These are phyloP conservation scores for Lentinula raphanica DNA, from an alignment of 768 basidiomycete genomes.

Conservation along the genomic window DNA sequence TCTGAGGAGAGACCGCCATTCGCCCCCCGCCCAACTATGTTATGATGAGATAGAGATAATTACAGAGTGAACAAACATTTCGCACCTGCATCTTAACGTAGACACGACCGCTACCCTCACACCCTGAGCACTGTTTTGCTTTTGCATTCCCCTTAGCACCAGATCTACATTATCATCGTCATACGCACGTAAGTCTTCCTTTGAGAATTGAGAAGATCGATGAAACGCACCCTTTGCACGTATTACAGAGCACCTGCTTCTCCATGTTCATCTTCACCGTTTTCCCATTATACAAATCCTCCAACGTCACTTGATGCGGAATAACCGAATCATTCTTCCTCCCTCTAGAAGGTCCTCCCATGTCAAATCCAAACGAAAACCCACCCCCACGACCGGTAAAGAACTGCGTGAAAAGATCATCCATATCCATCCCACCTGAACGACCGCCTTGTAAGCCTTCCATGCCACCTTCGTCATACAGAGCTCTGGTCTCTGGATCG, in stretches of 20 bases:
- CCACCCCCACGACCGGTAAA: constrained; percentile 48
- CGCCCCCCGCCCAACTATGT: neutral
- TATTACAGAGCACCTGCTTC: constrained; percentile 70
- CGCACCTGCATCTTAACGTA: constrained; percentile 51
- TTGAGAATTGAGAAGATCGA: constrained; percentile 10
- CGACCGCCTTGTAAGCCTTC: constrained; percentile 52
- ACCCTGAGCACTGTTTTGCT: constrained; percentile 73
- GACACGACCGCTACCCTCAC: constrained; percentile 81
- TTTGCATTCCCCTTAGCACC: constrained; percentile 84
- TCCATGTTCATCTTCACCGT: constrained; percentile 85
- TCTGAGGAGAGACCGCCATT: neutral
- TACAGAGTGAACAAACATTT: neutral
- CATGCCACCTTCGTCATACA: constrained; percentile 73
- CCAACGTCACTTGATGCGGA: constrained; percentile 80
- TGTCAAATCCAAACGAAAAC: constrained; percentile 66
- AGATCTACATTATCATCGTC: constrained; percentile 38
- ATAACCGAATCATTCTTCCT: constrained; percentile 73
- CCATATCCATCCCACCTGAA: constrained; percentile 34
- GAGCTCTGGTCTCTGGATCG: constrained; percentile 59
- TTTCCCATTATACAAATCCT: constrained; percentile 92
- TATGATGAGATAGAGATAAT: neutral
- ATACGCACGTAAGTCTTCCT: constrained; percentile 24
- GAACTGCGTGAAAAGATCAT: constrained; percentile 74
- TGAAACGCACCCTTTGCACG: constrained; percentile 68
- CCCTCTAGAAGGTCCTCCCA: constrained; percentile 39